Conservation (phyloP, 2,329 filamentous ascomycete species). For the Tolypocladium sp. region DNA sequence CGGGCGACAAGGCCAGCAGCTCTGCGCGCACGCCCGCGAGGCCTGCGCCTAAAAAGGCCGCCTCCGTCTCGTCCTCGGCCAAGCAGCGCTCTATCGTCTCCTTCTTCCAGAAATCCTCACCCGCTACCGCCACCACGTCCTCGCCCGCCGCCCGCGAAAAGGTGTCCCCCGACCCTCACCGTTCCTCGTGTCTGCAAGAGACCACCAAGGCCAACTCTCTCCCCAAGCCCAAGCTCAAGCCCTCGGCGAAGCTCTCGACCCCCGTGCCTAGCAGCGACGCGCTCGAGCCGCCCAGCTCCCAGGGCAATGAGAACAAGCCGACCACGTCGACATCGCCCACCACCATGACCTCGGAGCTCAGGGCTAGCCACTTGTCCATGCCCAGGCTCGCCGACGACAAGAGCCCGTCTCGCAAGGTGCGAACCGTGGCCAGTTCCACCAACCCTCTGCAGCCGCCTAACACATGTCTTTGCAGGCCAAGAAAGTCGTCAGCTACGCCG, state of each 20-base stretch:
- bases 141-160: conserved; percentile 22
- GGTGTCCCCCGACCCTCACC: conserved; percentile 20
- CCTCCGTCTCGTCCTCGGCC: conserved; percentile 18
- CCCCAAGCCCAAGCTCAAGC: conserved; percentile 30
- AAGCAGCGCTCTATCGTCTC: conserved; percentile 35
- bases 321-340: conserved; percentile 33
- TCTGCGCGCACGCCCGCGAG: conserved; percentile 24
- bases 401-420: conserved; percentile 75
- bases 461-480: conserved; percentile 28
- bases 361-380: background rate
- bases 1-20: conserved; percentile 15
- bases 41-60: conserved; percentile 15
- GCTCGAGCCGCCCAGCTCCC: conserved; percentile 56
- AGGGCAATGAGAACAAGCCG: conserved; percentile 54
- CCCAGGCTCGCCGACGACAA: conserved; percentile 33
- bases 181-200: conserved; percentile 28
- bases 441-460: background rate
- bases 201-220: conserved; percentile 31
- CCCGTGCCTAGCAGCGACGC: conserved; percentile 77
- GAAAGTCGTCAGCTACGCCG: conserved; percentile 67
- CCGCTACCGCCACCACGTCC: conserved; percentile 18
- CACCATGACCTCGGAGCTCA: conserved; percentile 18
- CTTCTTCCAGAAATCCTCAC: conserved; percentile 34
- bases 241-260: conserved; percentile 41
- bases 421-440: background rate